Percentiles rank a stretch among this genome's conserved stretches.
phyloP scores from a whole-genome alignment of 257 asterid species.

The Solanum infundibuliforme region DNA sequence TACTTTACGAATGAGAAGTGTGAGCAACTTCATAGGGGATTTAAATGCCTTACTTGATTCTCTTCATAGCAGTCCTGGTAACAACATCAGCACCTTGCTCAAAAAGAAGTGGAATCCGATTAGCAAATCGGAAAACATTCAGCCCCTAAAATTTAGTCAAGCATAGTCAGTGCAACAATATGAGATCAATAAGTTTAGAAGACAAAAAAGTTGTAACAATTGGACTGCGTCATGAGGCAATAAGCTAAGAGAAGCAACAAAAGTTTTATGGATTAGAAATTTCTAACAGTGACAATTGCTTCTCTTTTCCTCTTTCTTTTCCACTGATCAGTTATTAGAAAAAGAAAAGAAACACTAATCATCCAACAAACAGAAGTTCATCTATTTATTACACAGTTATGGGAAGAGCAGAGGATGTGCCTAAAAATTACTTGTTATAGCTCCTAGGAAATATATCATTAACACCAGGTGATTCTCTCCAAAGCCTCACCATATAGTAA shows the following conservation, averaged over 20 bases:
- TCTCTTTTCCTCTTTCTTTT: background rate
- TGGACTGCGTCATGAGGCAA: background rate
- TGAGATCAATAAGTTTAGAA: background rate
- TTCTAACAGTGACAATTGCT: background rate
- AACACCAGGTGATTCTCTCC: background rate
- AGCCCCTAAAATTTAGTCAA: constrained; percentile 50
- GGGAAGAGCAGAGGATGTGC: background rate
- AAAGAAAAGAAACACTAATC: background rate
- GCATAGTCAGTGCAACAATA: constrained; percentile 1
- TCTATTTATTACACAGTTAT: background rate
- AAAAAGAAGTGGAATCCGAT: constrained; percentile 87
- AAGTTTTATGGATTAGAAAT: background rate
- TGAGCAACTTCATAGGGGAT: background rate
- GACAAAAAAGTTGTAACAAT: background rate
- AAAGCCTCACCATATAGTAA: background rate
- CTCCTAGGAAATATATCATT: background rate
- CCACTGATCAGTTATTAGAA: background rate
- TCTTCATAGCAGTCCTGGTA: constrained; percentile 78
- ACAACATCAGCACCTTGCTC: constrained; percentile 99
- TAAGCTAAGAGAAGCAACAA: background rate
- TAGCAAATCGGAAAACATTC: constrained; percentile 84
- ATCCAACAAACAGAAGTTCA: background rate
- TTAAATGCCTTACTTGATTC: constrained; percentile 58
- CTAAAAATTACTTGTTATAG: background rate
- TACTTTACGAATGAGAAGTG: background rate